Conservation (phyloP, 163 green algal genomes). For the Prototheca wickerhamii region DNA sequence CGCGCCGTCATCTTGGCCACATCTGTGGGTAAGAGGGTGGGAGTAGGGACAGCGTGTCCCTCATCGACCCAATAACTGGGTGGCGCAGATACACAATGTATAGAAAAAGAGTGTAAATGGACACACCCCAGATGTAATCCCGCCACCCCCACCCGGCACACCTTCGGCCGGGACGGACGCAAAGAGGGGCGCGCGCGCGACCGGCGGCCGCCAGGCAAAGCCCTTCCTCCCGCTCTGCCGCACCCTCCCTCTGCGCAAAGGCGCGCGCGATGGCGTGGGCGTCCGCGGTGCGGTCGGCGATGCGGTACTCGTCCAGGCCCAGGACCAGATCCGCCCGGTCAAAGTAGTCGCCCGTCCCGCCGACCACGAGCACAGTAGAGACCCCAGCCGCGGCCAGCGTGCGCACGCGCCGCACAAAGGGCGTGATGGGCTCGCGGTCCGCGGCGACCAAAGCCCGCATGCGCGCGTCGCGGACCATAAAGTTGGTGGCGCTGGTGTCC, state of each 20-base stretch:
- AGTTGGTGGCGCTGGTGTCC: constrained; percentile 64
- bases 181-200: too few species aligned
- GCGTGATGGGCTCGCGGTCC: constrained; percentile 58
- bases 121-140: too few species aligned
- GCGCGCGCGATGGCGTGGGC: constrained; percentile 25
- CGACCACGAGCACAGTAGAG: constrained; percentile 55
- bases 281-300: constrained; percentile 35
- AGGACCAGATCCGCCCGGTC: constrained; percentile 37
- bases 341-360: constrained; percentile 60
- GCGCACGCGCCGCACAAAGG: constrained; percentile 40
- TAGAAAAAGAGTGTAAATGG: too few species aligned
- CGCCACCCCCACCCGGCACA: too few species aligned
- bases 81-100: too few species aligned
- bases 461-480: constrained; percentile 57
- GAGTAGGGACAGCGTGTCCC: too few species aligned
- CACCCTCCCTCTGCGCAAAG: constrained; percentile 12
- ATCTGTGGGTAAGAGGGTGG: too few species aligned
- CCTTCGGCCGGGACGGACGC: too few species aligned
- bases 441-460: constrained; percentile 50
- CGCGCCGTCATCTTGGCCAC: too few species aligned
- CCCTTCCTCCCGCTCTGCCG: not conserved
- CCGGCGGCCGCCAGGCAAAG: not conserved
- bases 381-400: constrained; percentile 29
- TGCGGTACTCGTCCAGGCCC: constrained; percentile 41
- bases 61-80: too few species aligned